Conservation (phyloP, 2,329 filamentous ascomycete genomes). For the Polytolypa hystricis region DNA sequence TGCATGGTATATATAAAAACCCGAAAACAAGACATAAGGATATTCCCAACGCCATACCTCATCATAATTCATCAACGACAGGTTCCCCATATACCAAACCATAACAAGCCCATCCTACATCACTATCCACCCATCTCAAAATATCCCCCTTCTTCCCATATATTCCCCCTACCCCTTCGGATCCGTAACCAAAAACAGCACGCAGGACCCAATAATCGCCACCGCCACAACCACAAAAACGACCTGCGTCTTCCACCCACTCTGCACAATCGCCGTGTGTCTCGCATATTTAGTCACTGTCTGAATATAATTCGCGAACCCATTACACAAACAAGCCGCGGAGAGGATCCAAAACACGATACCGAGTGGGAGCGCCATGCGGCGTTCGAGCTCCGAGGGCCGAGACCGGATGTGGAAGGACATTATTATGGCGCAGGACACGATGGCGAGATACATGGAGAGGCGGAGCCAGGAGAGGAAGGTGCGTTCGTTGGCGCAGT, state of each 20-base stretch:
- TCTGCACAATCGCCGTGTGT: slow-evolving; percentile 75
- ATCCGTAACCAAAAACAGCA: slow-evolving; percentile 33
- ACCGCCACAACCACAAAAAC: slow-evolving; percentile 44
- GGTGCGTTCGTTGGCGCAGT: slow-evolving; percentile 52
- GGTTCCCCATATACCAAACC: not conserved
- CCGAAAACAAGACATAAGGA: no score
- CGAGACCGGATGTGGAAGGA: slow-evolving; percentile 79
- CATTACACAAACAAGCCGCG: slow-evolving; percentile 62
- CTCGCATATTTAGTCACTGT: slow-evolving; percentile 70
- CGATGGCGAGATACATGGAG: slow-evolving; percentile 80
- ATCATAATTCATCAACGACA: no score
- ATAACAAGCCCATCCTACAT: not conserved
- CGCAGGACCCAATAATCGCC: slow-evolving; percentile 35
- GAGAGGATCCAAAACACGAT: slow-evolving; percentile 79
- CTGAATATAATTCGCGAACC: slow-evolving; percentile 78
- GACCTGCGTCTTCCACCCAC: slow-evolving; percentile 82
- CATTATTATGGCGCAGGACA: slow-evolving; percentile 79
- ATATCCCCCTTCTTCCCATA: no score
- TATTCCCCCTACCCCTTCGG: slow-evolving; percentile 9
- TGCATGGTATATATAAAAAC: no score
- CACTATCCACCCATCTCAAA: no score
- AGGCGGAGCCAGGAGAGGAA: slow-evolving; percentile 89
- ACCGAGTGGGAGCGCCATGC: slow-evolving; percentile 72
- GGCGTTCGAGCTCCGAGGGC: slow-evolving; percentile 59
- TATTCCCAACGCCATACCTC: no score